phyloP scores from a whole-genome alignment of 768 basidiomycete genomes.

The Amanita exitialis region DNA sequence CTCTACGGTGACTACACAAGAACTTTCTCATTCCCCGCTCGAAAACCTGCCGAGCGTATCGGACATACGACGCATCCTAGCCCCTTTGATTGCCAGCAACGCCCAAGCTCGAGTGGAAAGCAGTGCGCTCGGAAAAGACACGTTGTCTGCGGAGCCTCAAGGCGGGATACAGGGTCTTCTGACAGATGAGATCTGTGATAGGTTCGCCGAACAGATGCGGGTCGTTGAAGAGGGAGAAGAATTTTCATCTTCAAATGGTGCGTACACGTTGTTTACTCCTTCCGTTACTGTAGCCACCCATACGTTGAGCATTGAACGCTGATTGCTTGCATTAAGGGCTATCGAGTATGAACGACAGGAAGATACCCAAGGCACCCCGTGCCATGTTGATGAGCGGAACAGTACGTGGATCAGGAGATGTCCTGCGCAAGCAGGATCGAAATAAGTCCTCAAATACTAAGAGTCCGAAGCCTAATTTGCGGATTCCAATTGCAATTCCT shows the following conservation, averaged over 20 bases:
- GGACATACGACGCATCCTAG: neutral
- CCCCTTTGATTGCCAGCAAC: neutral
- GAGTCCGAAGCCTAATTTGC: neutral
- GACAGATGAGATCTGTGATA: conserved; percentile 16
- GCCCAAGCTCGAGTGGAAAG: neutral
- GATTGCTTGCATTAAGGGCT: neutral
- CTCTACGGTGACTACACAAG: neutral
- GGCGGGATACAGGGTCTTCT: conserved; percentile 12
- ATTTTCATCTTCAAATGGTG: neutral
- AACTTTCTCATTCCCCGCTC: neutral
- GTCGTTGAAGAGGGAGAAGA: conserved; percentile 4
- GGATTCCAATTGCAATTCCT: neutral
- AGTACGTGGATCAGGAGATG: neutral
- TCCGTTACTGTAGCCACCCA: too few relatives aligned
- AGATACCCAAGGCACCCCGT: conserved; percentile 12
- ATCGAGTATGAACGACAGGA: neutral
- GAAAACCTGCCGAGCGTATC: neutral
- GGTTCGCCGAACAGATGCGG: conserved; percentile 13
- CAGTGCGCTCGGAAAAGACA: neutral
- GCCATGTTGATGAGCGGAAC: conserved; percentile 11
- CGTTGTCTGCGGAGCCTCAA: conserved; percentile 6
- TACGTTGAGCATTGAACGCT: neutral
- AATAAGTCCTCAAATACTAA: neutral
- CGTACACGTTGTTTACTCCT: neutral
- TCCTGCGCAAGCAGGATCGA: neutral